Percentiles rank a stretch among this genome's conserved stretches.
These are phyloP conservation scores for Isoetes engelmannii DNA, from an alignment of 83 land plant species.

Conservation along the genomic window DNA sequence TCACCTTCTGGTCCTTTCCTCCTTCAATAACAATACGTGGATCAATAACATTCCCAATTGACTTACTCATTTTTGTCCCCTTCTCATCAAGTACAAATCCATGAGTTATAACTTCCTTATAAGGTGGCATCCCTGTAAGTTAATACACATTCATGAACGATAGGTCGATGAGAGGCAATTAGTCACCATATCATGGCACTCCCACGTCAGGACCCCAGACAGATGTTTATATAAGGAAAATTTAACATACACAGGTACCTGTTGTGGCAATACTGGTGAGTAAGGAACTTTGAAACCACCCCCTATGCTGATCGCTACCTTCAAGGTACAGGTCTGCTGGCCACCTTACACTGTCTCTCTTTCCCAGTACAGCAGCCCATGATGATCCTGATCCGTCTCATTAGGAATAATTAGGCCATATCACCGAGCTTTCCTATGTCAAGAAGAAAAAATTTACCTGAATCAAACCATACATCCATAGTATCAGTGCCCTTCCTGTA, in stretches of 20 bases:
- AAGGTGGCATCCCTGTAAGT: conserved; percentile 79
- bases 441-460: conserved; percentile 48
- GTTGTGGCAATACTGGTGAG: conserved; percentile 85
- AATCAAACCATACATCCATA: conserved; percentile 99
- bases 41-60: conserved; percentile 93
- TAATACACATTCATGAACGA: neutral
- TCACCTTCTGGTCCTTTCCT: conserved; percentile 77
- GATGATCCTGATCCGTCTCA: conserved; percentile 65
- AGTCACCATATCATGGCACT: too few species aligned
- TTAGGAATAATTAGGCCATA: neutral
- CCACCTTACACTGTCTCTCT: conserved; percentile 60
- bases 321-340: conserved; percentile 98
- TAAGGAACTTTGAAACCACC: conserved; percentile 99
- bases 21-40: conserved; percentile 81
- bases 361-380: conserved; percentile 92
- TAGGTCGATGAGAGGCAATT: neutral
- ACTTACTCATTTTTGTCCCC: conserved; percentile 96
- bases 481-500: conserved; percentile 90
- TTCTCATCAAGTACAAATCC: conserved; percentile 99
- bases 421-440: neutral
- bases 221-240: neutral
- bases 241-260: conserved; percentile 34
- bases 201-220: too few species aligned
- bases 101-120: conserved; percentile 81
- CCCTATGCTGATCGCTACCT: conserved; percentile 99